Evolutionary conservation across 2,329 filamentous ascomycete genomes (phyloP).

Genomic region (Biscogniauxia marginata): DNA sequence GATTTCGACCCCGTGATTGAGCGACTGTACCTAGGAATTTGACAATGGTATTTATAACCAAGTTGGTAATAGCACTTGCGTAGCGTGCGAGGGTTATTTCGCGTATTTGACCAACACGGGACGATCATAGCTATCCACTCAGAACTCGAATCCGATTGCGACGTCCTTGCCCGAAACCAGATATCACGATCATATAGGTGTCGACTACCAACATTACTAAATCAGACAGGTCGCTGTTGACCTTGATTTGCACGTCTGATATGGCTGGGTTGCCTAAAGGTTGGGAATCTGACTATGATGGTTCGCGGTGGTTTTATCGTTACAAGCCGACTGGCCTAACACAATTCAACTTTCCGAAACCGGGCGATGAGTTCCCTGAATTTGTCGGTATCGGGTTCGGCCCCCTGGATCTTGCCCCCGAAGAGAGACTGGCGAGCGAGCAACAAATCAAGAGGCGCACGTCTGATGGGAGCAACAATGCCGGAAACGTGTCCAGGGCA

Average conservation of each 20-base stretch:
- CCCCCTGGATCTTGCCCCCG: constrained; percentile 45
- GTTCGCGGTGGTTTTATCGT: constrained; percentile 56
- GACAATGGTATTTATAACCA: background rate
- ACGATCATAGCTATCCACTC: background rate
- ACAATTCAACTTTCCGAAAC: constrained; percentile 56
- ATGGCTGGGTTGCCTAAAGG: constrained; percentile 48
- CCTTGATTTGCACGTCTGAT: background rate
- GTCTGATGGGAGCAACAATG: constrained; percentile 9
- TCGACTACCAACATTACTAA: background rate
- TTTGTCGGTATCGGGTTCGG: constrained; percentile 39
- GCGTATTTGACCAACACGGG: background rate
- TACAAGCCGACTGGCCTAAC: constrained; percentile 53
- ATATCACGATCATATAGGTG: background rate
- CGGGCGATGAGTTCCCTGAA: constrained; percentile 59
- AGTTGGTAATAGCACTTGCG: background rate
- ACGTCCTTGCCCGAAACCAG: background rate
- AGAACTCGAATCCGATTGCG: background rate
- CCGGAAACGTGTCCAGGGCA: constrained; percentile 18
- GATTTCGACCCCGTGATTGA: background rate
- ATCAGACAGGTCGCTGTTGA: background rate
- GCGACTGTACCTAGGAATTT: background rate
- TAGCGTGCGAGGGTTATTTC: background rate
- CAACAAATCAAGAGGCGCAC: constrained; percentile 43
- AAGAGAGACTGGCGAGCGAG: constrained; percentile 52
- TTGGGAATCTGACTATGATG: constrained; percentile 60